Evolutionary conservation across 805 yeast genomes (phyloP), one percentile per base, ranked within the genome.

Genomic region (Zygotorulaspora florentina): DNA sequence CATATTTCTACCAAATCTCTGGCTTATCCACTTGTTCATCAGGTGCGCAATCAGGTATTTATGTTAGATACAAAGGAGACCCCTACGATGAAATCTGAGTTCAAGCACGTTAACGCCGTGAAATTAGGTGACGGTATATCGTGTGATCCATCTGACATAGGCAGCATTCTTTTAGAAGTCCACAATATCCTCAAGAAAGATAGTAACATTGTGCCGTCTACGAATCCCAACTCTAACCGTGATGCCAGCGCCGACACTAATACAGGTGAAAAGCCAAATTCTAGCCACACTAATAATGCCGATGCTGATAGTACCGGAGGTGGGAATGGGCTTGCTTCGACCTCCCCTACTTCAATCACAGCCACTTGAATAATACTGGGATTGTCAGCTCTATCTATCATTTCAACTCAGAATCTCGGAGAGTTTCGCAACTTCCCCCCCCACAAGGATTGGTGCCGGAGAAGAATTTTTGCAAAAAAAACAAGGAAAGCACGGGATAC

Each of bases 71-170:
- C 50, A 13, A 54, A 47, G 43, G 53, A 46, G n/a, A 25, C 42
- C 15, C 47, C 29, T 12, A n/a, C 41, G 15, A 39, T 16, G 28
- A 28, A 38, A 28, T 16, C 26, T 15, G 31, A 34, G 30, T 40
- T 28, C 31, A 50, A 40, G 44, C 40, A 47, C 25, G 44, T 42
- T 10, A 46, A 52, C 15, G 57, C 66, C 2, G 48, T 65, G 1
- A 56, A 58, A 28, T 40, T 65, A 15, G 53, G 57, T 8, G 58
- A 59, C 37, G 64, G 66, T 40, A 54, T 65, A 8, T 52, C 66
- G 7, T 65, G 69, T 45, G 64, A 57, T 39, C 50, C 65, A 3
- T 37, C 45, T 13, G 66, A 64, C 35, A 51, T 64, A 20, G 64
- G 54, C 20, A 47, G 51, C 2, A 55, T 64, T 26, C 42, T 64